A percentile compares a stretch with the other conserved stretches of the same genome.
Evolutionary conservation across 495 filamentous ascomycete species (phyloP).

Genomic region (Xeromyces bisporus): DNA sequence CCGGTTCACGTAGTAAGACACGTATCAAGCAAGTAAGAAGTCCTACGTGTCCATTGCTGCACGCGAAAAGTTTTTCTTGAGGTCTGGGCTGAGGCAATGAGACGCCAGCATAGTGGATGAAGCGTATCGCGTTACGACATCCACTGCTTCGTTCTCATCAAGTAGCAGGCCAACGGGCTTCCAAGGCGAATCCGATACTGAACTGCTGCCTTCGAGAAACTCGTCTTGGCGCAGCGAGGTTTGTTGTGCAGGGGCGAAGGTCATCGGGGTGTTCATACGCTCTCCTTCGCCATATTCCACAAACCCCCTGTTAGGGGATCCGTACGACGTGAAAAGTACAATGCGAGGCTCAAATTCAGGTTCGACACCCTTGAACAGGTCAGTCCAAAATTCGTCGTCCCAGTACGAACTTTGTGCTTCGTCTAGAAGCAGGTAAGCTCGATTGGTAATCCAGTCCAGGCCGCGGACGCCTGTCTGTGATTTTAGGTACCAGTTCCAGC

Average conservation of each 20-base stretch:
- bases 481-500: conserved; percentile 3
- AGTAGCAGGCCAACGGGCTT: background rate
- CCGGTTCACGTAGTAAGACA: conserved; percentile 3
- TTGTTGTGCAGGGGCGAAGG: background rate
- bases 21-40: conserved; percentile 5
- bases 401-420: conserved; percentile 6
- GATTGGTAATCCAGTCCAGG: conserved; percentile 3
- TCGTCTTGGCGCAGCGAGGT: conserved; percentile 4
- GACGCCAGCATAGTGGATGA: conserved; percentile 4
- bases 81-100: conserved; percentile 1
- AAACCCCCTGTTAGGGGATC: conserved; percentile 4
- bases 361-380: conserved; percentile 6
- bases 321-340: conserved; percentile 9
- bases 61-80: conserved; percentile 7
- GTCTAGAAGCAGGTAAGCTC: conserved; percentile 5
- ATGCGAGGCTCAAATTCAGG: background rate
- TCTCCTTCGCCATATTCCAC: background rate
- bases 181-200: no score
- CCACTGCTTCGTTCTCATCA: background rate
- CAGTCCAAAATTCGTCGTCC: conserved; percentile 5
- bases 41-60: conserved; percentile 8
- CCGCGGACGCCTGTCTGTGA: conserved; percentile 4
- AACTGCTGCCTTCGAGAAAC: no score
- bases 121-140: conserved; percentile 4
- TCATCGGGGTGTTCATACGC: background rate